phyloP scores from a whole-genome alignment of 1,284 basidiomycete species.

The Cutaneotrichosporon cavernicola region DNA sequence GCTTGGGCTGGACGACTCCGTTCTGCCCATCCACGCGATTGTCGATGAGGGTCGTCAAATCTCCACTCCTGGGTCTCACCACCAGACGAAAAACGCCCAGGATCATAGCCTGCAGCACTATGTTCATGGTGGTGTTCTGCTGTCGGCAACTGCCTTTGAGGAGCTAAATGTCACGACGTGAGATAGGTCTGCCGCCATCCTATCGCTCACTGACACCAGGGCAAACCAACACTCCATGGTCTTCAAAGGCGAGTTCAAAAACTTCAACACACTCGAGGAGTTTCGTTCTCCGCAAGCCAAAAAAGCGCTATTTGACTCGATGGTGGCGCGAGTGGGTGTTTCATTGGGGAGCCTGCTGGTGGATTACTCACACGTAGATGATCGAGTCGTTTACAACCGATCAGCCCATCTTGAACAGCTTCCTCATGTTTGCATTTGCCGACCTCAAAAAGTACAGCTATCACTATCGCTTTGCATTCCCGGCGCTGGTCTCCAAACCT shows the following conservation, averaged over 20 bases:
- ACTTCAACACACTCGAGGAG: slow-evolving; percentile 94
- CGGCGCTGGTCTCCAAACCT: slow-evolving; percentile 81
- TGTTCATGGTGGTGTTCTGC: slow-evolving; percentile 39
- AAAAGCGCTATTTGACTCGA: slow-evolving; percentile 71
- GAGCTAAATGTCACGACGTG: neutral
- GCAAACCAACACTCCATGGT: slow-evolving; percentile 51
- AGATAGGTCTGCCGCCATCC: neutral
- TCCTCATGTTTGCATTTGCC: slow-evolving; percentile 87
- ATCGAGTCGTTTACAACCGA: slow-evolving; percentile 35
- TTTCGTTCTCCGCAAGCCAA: slow-evolving; percentile 84
- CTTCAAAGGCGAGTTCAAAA: slow-evolving; percentile 72
- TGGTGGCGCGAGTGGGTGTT: slow-evolving; percentile 57
- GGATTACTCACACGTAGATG: slow-evolving; percentile 31
- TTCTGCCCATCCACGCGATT: slow-evolving; percentile 64
- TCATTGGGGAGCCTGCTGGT: neutral
- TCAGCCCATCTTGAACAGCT: slow-evolving; percentile 63
- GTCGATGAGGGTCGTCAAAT: slow-evolving; percentile 72
- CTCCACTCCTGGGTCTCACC: slow-evolving; percentile 57
- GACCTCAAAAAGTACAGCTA: slow-evolving; percentile 98
- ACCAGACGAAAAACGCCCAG: neutral
- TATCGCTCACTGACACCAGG: slow-evolving; percentile 1
- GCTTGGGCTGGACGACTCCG: slow-evolving; percentile 75
- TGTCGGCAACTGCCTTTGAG: slow-evolving; percentile 38
- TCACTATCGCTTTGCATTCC: slow-evolving; percentile 98
- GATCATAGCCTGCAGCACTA: slow-evolving; percentile 12